Evolutionary conservation across 2,329 filamentous ascomycete genomes (phyloP).

Genomic region (Xylaria arbuscula): DNA sequence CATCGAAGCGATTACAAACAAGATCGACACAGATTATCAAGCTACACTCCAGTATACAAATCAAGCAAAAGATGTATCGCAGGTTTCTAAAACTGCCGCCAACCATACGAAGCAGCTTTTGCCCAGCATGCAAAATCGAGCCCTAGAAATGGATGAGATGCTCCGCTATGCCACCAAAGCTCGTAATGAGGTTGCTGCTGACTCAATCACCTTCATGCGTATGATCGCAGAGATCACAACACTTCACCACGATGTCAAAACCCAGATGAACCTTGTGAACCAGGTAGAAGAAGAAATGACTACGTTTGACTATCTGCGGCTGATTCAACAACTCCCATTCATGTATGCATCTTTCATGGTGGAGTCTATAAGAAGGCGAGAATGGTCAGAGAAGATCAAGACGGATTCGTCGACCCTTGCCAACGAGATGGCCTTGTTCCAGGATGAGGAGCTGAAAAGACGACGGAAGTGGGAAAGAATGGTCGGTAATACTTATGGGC

Average conservation of each 20-base stretch:
- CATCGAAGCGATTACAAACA: slow-evolving; percentile 85
- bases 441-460: slow-evolving; percentile 91
- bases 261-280: slow-evolving; percentile 76
- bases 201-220: slow-evolving; percentile 80
- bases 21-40: slow-evolving; percentile 87
- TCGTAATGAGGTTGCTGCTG: slow-evolving; percentile 74
- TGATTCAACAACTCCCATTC: slow-evolving; percentile 84
- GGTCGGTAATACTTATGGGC: slow-evolving; percentile 78
- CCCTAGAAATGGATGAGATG: slow-evolving; percentile 71
- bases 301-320: slow-evolving; percentile 81
- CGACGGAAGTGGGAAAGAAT: slow-evolving; percentile 91
- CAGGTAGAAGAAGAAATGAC: slow-evolving; percentile 80
- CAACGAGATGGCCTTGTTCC: slow-evolving; percentile 91
- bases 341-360: slow-evolving; percentile 90
- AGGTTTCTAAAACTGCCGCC: slow-evolving; percentile 72
- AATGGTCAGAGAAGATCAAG: slow-evolving; percentile 93
- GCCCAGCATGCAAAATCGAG: slow-evolving; percentile 67
- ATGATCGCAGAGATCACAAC: slow-evolving; percentile 83
- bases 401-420: slow-evolving; percentile 86
- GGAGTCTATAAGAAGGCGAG: slow-evolving; percentile 85
- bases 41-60: slow-evolving; percentile 76
- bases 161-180: slow-evolving; percentile 69
- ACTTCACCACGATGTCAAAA: slow-evolving; percentile 76
- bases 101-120: slow-evolving; percentile 72
- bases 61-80: slow-evolving; percentile 68